Evolutionary conservation across 176 grass and related monocot genomes (phyloP), one percentile per base, ranked within the genome.

Genomic region (Triticum monococcum): DNA sequence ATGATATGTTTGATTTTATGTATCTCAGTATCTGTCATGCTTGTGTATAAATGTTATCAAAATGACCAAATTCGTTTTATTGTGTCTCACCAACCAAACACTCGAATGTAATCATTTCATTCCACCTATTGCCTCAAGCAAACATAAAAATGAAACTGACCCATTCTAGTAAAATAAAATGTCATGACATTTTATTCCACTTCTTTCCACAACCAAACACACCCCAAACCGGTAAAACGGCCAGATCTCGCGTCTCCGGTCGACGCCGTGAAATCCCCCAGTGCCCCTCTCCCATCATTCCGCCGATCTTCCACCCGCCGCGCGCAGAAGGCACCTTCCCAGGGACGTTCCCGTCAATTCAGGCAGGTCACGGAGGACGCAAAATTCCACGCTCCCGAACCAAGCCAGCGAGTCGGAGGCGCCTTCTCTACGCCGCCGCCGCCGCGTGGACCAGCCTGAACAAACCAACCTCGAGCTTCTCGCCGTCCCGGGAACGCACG

Each of bases 371-470:
- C 84, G 67, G 45, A 59, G n/a, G 64, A 54, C 13, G 78, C 37
- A 79, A 90, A 80, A 65, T 80, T 87, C 81, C 88, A 69, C 79
- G 65, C 72, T 36, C 65, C 38, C n/a, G 56, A 63, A 75, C 78
- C 48, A 50, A 45, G 12, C 88, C 36, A 71, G 78, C 46, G 67
- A 60, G 75, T 48, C 22, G 36, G 48, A 6, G 18, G 64, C 64
- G 33, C 72, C 72, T 86, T 38, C 63, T 60, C 85, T 67, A 83
- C 16, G 59, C 46, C 57, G 57, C 18, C 46, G 66, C 18, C 46
- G 89, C 78, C 40, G 52, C 52, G 85, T 76, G 61, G 83, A 64
- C 72, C 65, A 31, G 8, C 6, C 68, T 64, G 68, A 79, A 30
- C n/a, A 75, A 60, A 83, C 75, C 67, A 40, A 16, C 31, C 41